Conservation (phyloP, 2,329 filamentous ascomycete species). For the Hypoxylon sp. region DNA sequence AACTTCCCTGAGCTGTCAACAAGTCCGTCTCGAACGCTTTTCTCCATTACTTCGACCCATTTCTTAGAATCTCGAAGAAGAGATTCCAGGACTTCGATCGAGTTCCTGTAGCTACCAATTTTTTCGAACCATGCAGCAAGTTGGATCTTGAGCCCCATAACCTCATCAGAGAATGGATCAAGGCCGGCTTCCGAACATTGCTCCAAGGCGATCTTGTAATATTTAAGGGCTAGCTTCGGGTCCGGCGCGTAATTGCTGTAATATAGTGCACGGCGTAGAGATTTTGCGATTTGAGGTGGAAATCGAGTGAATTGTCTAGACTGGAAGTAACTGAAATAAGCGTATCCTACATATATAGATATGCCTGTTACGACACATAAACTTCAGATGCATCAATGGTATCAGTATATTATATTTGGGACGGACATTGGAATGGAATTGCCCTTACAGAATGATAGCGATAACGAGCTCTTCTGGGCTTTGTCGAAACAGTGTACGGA, state of each 20-base stretch:
- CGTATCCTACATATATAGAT: conserved; percentile 58
- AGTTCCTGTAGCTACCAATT: conserved; percentile 76
- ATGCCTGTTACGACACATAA: conserved; percentile 55
- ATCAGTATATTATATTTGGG: conserved; percentile 44
- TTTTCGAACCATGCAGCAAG: conserved; percentile 85
- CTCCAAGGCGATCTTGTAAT: conserved; percentile 84
- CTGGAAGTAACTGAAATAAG: conserved; percentile 71
- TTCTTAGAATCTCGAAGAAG: conserved; percentile 77
- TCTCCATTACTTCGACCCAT: conserved; percentile 71
- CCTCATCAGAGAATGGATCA: conserved; percentile 91
- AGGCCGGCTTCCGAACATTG: conserved; percentile 80
- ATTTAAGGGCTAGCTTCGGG: conserved; percentile 82
- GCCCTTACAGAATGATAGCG: conserved; percentile 59
- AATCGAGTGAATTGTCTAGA: conserved; percentile 69
- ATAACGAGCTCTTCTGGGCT: conserved; percentile 62
- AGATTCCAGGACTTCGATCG: conserved; percentile 84
- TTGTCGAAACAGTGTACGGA: conserved; percentile 58
- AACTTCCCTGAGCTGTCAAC: conserved; percentile 59
- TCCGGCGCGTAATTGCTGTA: conserved; percentile 85
- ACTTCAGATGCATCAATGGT: conserved; percentile 48
- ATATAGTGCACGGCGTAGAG: conserved; percentile 87
- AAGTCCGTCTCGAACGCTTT: conserved; percentile 63
- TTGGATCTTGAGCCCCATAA: conserved; percentile 89
- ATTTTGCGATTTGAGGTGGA: conserved; percentile 80
- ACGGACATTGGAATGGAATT: neutral